Percentiles rank a stretch among this genome's conserved stretches.
phyloP scores from a whole-genome alignment of 1,284 basidiomycete species.

The Coniferiporia sulphurascens region DNA sequence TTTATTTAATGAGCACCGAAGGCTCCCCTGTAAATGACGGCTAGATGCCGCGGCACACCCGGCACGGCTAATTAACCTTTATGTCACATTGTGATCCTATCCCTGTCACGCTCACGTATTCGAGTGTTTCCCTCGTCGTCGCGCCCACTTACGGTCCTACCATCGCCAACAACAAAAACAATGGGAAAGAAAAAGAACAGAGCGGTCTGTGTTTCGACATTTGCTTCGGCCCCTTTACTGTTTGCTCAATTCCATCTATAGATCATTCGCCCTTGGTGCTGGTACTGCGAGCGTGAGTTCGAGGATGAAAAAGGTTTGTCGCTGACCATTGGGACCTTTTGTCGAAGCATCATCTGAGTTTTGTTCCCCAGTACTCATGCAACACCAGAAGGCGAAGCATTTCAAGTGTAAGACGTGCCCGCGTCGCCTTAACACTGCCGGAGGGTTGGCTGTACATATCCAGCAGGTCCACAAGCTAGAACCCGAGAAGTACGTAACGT shows the following conservation, averaged over 20 bases:
- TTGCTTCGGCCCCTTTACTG: neutral
- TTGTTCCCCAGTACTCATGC: slow-evolving; percentile 75
- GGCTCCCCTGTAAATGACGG: neutral
- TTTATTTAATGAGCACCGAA: too few relatives aligned
- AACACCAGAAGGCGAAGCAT: slow-evolving; percentile 99
- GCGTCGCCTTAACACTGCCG: slow-evolving; percentile 92
- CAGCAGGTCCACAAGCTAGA: slow-evolving; percentile 99
- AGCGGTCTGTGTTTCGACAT: slow-evolving; percentile 28
- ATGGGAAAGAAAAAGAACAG: slow-evolving; percentile 83
- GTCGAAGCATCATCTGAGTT: slow-evolving; percentile 1
- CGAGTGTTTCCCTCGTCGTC: neutral
- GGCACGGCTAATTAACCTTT: neutral
- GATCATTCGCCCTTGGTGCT: slow-evolving; percentile 92
- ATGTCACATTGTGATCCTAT: neutral
- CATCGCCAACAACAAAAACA: neutral
- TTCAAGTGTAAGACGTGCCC: slow-evolving; percentile 98
- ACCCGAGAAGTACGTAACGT: slow-evolving; percentile 77
- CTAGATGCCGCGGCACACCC: neutral
- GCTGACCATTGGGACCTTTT: slow-evolving; percentile 13
- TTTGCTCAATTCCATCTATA: slow-evolving; percentile 28
- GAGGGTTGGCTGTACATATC: slow-evolving; percentile 96
- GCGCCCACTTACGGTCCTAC: too few relatives aligned
- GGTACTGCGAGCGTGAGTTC: slow-evolving; percentile 99
- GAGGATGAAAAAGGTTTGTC: slow-evolving; percentile 89
- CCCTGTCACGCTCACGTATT: neutral